A percentile compares a stretch with the other conserved stretches of the same genome.
phyloP scores from a whole-genome alignment of 108 stramenopile species.

The Stephanodiscus minutulus region DNA sequence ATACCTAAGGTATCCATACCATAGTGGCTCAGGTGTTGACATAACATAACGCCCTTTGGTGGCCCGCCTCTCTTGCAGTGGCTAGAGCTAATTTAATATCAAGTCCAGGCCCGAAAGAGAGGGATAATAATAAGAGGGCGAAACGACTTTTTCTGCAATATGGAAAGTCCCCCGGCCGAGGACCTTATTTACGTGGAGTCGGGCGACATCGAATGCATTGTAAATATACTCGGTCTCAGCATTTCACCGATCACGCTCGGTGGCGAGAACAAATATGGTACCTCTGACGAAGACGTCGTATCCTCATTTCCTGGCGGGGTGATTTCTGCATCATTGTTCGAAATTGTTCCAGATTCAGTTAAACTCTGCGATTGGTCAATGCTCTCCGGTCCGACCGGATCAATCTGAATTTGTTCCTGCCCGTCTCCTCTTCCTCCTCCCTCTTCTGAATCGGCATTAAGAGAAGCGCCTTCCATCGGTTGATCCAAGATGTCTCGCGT shows the following conservation, averaged over 20 bases:
- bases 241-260: conserved; percentile 31
- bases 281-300: conserved; percentile 16
- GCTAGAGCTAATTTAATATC: too few relatives aligned
- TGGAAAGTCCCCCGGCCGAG: too few relatives aligned
- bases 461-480: conserved; percentile 12
- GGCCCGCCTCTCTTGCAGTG: too few relatives aligned
- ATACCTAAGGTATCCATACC: too few relatives aligned
- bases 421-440: background rate
- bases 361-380: background rate
- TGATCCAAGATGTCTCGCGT: conserved; percentile 44
- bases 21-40: too few relatives aligned
- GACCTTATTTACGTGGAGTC: background rate
- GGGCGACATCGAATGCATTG: conserved; percentile 34
- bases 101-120: too few relatives aligned
- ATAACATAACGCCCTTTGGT: too few relatives aligned
- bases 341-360: background rate
- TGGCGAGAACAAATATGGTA: conserved; percentile 17
- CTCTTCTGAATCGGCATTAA: background rate
- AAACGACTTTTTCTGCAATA: too few relatives aligned
- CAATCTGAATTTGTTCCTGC: background rate
- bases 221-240: conserved; percentile 46
- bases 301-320: background rate
- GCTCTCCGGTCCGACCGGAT: background rate
- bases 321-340: conserved; percentile 3
- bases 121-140: too few relatives aligned